Conservation (phyloP, 1,284 basidiomycete species). For the Neonothopanus nambi region DNA sequence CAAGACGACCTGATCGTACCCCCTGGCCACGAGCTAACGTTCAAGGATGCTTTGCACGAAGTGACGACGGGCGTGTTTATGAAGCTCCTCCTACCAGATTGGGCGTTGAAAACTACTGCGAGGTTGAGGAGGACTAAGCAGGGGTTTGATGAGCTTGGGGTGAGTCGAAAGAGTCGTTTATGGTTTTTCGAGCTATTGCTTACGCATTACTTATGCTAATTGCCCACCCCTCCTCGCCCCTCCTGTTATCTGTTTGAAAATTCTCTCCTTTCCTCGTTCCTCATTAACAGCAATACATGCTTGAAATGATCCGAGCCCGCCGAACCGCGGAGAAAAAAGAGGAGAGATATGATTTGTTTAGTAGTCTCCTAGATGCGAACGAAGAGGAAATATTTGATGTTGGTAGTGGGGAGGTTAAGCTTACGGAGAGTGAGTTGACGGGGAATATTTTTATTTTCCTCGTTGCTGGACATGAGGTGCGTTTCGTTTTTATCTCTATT, state of each 20-base stretch:
- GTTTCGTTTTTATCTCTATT: not conserved
- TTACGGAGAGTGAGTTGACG: conserved; percentile 51
- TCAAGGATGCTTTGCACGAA: conserved; percentile 55
- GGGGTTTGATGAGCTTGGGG: conserved; percentile 52
- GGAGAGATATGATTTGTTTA: conserved; percentile 55
- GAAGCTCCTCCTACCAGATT: conserved; percentile 45
- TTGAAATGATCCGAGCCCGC: conserved; percentile 54
- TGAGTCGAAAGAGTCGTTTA: conserved; percentile 21
- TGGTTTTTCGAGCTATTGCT: no score
- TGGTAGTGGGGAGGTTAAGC: conserved; percentile 15
- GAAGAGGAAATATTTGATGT: conserved; percentile 26
- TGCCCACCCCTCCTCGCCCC: no score
- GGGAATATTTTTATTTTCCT: conserved; percentile 64
- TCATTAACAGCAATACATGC: conserved; percentile 45
- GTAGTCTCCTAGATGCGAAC: conserved; percentile 52
- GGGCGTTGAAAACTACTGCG: conserved; percentile 43
- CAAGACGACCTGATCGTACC: conserved; percentile 42
- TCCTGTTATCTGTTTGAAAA: not conserved
- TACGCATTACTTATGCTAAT: no score
- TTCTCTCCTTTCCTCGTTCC: no score
- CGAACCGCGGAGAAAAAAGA: conserved; percentile 40
- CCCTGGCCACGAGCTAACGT: conserved; percentile 51
- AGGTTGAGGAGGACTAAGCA: conserved; percentile 34
- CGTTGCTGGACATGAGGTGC: conserved; percentile 61
- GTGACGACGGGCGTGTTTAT: conserved; percentile 45